A percentile compares a stretch with the other conserved stretches of the same genome.
phyloP scores from a whole-genome alignment of 306 rosid genomes.

The Trifolium fragiferum region DNA sequence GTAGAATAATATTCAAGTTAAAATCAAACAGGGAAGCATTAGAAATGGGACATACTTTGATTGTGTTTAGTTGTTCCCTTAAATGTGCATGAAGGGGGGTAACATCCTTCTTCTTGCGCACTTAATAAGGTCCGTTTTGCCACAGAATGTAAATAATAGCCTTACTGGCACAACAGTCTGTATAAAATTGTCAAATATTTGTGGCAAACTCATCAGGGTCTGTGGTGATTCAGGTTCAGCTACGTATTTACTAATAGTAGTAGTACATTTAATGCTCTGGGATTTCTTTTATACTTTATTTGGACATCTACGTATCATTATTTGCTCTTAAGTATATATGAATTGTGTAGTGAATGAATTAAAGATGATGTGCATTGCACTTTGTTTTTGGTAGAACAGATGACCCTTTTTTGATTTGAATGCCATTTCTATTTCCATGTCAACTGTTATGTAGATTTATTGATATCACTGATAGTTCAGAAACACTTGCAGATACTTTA shows the following conservation, averaged over 20 bases:
- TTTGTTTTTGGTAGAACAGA: slow-evolving; percentile 6
- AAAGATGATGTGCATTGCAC: neutral
- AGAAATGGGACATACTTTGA: slow-evolving; percentile 4
- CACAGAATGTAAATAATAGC: neutral
- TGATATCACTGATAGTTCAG: slow-evolving; percentile 13
- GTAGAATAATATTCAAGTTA: slow-evolving; percentile 19
- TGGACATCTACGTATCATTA: slow-evolving; percentile 14
- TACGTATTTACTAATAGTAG: slow-evolving; percentile 17
- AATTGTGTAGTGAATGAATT: slow-evolving; percentile 15
- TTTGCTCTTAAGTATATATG: slow-evolving; percentile 15
- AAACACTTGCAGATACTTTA: slow-evolving; percentile 21
- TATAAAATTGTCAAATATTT: neutral
- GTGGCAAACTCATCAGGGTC: slow-evolving; percentile 14
- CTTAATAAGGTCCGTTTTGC: neutral
- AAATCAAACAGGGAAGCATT: slow-evolving; percentile 14
- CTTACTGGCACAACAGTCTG: neutral
- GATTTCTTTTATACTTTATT: slow-evolving; percentile 21
- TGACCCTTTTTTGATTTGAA: neutral
- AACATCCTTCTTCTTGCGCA: slow-evolving; percentile 9
- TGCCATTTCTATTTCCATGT: slow-evolving; percentile 31
- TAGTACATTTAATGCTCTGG: slow-evolving; percentile 19
- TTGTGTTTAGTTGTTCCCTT: slow-evolving; percentile 6
- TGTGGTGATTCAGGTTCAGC: slow-evolving; percentile 7
- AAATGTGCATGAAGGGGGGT: slow-evolving; percentile 17
- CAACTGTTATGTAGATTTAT: slow-evolving; percentile 29